Percentiles rank a stretch among this genome's conserved stretches.
Evolutionary conservation across 1,139 yeast species (phyloP).

Genomic region (Geotrichum europaeum): DNA sequence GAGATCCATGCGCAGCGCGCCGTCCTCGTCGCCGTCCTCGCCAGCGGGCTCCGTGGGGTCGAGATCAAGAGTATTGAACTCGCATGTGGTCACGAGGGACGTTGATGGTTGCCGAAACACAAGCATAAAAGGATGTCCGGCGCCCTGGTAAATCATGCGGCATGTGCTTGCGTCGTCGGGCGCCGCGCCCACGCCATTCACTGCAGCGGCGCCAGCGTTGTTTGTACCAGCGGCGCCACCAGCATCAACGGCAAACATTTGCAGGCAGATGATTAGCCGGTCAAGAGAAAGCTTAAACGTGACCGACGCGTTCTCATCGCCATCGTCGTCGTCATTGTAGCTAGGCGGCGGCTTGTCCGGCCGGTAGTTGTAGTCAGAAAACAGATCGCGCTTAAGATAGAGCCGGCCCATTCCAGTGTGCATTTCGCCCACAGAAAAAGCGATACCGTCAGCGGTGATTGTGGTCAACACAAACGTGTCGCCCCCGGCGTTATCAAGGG

Average conservation of each 20-base stretch:
- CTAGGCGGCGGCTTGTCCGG: conserved; percentile 1
- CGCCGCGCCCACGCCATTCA: background rate
- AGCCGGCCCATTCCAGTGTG: conserved; percentile 30
- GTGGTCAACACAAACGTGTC: conserved; percentile 19
- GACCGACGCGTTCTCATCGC: conserved; percentile 1
- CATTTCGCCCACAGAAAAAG: conserved; percentile 28
- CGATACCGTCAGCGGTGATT: conserved; percentile 29
- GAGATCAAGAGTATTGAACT: conserved; percentile 51
- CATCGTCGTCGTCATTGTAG: conserved; percentile 22
- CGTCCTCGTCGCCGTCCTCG: conserved; percentile 1
- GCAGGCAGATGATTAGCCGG: conserved; percentile 28
- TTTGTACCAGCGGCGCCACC: background rate
- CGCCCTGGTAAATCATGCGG: conserved; percentile 43
- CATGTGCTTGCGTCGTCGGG: conserved; percentile 21
- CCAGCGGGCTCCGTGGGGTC: conserved; percentile 17
- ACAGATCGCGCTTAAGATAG: conserved; percentile 24
- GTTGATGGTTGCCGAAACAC: conserved; percentile 58
- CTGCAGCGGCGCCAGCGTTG: background rate
- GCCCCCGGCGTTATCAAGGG: background rate
- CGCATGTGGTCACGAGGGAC: conserved; percentile 62
- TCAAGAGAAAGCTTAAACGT: conserved; percentile 25
- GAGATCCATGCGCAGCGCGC: conserved; percentile 31
- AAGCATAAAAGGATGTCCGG: conserved; percentile 60
- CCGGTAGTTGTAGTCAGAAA: conserved; percentile 13
- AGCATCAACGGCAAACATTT: conserved; percentile 24